Evolutionary conservation across 208 protist genomes (phyloP).

Genomic region (Crithidia fasciculata): DNA sequence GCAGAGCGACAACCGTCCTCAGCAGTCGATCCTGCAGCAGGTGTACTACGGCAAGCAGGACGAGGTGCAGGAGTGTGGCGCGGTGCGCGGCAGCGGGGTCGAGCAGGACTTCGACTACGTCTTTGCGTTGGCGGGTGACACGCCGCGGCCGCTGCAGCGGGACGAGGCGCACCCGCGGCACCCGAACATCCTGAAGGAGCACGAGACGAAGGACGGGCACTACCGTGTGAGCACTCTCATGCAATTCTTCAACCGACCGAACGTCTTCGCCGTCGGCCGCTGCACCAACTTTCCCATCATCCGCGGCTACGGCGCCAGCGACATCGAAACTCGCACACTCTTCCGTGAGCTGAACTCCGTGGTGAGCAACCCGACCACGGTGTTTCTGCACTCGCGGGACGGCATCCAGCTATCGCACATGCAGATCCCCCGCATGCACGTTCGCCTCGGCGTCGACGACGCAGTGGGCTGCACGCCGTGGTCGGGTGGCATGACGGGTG

Average conservation of each 20-base stretch:
- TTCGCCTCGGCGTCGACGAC: conserved; percentile 76
- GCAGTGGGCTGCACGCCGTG: conserved; percentile 82
- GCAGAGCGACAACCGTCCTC: conserved; percentile 40
- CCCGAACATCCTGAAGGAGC: conserved; percentile 68
- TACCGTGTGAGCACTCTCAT: conserved; percentile 86
- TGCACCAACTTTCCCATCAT: conserved; percentile 79
- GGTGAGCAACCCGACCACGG: conserved; percentile 65
- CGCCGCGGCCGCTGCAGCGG: conserved; percentile 59
- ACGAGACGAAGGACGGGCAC: conserved; percentile 78
- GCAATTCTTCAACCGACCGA: conserved; percentile 79
- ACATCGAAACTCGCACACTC: conserved; percentile 76
- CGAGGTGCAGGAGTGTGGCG: conserved; percentile 35
- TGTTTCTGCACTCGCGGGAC: conserved; percentile 69
- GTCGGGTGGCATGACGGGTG: conserved; percentile 72
- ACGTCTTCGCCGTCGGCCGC: conserved; percentile 77
- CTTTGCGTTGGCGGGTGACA: conserved; percentile 76
- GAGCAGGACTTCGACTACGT: conserved; percentile 85
- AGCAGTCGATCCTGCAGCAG: conserved; percentile 81
- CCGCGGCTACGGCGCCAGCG: conserved; percentile 71
- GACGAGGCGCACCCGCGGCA: conserved; percentile 27
- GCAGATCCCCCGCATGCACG: conserved; percentile 69
- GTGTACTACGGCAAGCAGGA: conserved; percentile 69
- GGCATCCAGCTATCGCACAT: conserved; percentile 59
- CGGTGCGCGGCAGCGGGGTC: conserved; percentile 31
- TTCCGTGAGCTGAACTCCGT: conserved; percentile 80